Percentiles rank a stretch among this genome's conserved stretches.
Evolutionary conservation across 2,329 filamentous ascomycete species (phyloP).

Genomic region (Pleoardoris graminearum): DNA sequence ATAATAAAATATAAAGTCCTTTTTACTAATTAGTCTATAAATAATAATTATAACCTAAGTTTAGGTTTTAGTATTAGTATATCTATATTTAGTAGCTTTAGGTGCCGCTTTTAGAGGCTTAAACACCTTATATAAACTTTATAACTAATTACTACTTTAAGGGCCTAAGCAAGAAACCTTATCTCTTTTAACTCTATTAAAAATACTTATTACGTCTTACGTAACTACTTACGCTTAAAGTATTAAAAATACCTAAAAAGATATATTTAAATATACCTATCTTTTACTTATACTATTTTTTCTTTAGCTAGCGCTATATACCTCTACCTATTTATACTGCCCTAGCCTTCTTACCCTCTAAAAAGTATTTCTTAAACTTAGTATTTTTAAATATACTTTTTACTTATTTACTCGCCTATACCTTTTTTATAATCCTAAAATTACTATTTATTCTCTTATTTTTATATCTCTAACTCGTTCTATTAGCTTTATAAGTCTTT

Average conservation of each 20-base stretch:
- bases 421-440: no score
- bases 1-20: no score
- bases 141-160: constrained; percentile 4
- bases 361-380: no score
- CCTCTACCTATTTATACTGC: not conserved
- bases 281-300: not conserved
- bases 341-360: no score
- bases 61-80: not conserved
- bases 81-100: constrained; percentile 1
- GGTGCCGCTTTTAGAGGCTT: constrained; percentile 5
- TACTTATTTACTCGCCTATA: no score
- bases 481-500: no score
- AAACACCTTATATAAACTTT: not conserved
- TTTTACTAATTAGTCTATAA: no score
- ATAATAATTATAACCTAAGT: not conserved
- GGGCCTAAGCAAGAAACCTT: not conserved
- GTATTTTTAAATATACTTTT: no score
- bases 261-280: constrained; percentile 1
- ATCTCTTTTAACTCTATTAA: not conserved
- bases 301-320: not conserved
- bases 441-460: no score
- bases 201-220: not conserved
- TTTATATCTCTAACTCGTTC: no score
- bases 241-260: not conserved
- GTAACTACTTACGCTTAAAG: constrained; percentile 1